phyloP scores from a whole-genome alignment of 2,329 filamentous ascomycete genomes.

The Annulohypoxylon truncatum region DNA sequence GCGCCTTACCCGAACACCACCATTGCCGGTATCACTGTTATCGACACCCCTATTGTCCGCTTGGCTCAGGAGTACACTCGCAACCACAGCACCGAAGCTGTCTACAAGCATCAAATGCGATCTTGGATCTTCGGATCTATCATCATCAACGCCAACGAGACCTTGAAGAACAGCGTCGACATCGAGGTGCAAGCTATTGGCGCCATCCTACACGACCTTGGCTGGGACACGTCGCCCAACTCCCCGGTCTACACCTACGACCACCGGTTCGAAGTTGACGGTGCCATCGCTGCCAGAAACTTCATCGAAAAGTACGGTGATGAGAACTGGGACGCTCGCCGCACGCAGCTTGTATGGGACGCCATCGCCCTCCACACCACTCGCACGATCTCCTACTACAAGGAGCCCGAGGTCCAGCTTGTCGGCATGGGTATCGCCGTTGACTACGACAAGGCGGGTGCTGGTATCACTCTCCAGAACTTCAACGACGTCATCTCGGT shows the following conservation, averaged over 20 bases:
- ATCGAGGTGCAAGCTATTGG: conserved; percentile 43
- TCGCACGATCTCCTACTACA: conserved; percentile 42
- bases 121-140: conserved; percentile 44
- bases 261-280: conserved; percentile 47
- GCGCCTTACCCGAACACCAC: conserved; percentile 39
- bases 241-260: conserved; percentile 35
- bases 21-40: conserved; percentile 41
- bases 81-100: conserved; percentile 37
- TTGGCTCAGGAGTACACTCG: conserved; percentile 33
- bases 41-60: conserved; percentile 44
- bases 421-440: conserved; percentile 42
- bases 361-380: conserved; percentile 46
- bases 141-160: conserved; percentile 40
- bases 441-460: conserved; percentile 37
- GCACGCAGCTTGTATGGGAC: conserved; percentile 43
- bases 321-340: conserved; percentile 37
- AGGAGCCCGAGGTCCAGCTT: conserved; percentile 37
- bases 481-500: conserved; percentile 33
- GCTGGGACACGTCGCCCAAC: conserved; percentile 43
- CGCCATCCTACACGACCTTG: conserved; percentile 44
- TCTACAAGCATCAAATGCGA: conserved; percentile 43
- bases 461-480: conserved; percentile 34
- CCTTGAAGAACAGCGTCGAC: conserved; percentile 39
- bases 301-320: conserved; percentile 40
- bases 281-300: conserved; percentile 42